Evolutionary conservation across 176 grass and related monocot species (phyloP).

Genomic region (Ensete glaucum): DNA sequence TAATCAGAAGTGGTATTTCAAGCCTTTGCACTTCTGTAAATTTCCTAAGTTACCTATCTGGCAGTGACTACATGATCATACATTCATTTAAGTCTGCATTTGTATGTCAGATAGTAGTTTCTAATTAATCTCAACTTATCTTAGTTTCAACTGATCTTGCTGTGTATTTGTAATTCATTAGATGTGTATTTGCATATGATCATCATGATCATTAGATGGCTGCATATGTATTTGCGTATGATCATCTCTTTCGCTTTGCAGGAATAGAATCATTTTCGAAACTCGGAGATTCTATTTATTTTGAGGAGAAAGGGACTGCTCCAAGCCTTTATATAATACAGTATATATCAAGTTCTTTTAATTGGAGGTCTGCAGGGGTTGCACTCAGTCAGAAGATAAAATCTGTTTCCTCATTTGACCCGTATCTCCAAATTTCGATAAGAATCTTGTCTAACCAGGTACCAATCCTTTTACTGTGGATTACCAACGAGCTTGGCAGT

Average conservation of each 20-base stretch:
- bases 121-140: no score
- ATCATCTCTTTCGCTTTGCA: slow-evolving; percentile 13
- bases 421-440: slow-evolving; percentile 46
- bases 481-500: neutral
- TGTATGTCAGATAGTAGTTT: no score
- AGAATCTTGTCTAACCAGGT: slow-evolving; percentile 48
- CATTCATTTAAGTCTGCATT: no score
- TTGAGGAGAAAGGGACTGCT: slow-evolving; percentile 53
- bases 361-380: slow-evolving; percentile 53
- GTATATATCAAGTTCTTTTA: slow-evolving; percentile 76
- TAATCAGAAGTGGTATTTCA: neutral
- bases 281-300: slow-evolving; percentile 84
- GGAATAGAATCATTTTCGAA: slow-evolving; percentile 95
- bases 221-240: neutral
- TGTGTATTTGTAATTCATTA: neutral
- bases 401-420: slow-evolving; percentile 45
- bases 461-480: neutral
- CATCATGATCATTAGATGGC: neutral
- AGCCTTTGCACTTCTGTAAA: no score
- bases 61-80: no score
- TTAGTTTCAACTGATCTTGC: neutral
- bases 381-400: slow-evolving; percentile 40
- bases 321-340: slow-evolving; percentile 60
- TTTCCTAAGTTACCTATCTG: no score
- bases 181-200: neutral